Evolutionary conservation across 2,329 filamentous ascomycete genomes (phyloP), one percentile per base, ranked within the genome.

Genomic region (Diaporthe citri): DNA sequence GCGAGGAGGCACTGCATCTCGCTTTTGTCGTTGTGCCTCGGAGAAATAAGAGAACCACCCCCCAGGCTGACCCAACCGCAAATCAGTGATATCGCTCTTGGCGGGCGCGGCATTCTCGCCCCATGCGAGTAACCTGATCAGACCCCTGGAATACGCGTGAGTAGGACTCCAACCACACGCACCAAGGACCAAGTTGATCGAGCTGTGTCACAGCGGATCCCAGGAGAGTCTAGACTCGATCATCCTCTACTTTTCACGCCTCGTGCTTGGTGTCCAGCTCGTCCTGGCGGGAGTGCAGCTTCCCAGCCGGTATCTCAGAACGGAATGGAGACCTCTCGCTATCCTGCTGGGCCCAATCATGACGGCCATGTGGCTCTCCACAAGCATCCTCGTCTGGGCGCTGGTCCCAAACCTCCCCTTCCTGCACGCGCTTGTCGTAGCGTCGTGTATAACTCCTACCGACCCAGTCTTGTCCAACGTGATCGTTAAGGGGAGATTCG

Each of bases 401-500:
- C 84, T 98, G 76, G 91, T 96, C 2, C 94, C 94, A 0, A 85
- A 91, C 67, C 86, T 96, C 22, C 87, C 87, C 41, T 94, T 97
- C 77, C 87, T 98, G 2, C 93, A 97, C 78, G 94, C 96, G 0
- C 87, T 98, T 15, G 93, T 92, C 22, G 87, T 97, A 15, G 95
- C 92, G 1, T 94, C 95, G 0, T 97, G 95, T 80, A 92, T 98
- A n/a, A 97, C 96, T 3, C 96, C 95, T 0, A 98, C 96, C 0
- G 96, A 98, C 79, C 96, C 96, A 0, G 92, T 98, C 1, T 84
- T 98, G 51, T 96, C 94, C 22, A 96, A 97, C 77, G 94, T 94
- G 3, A 97, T 98, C 74, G 95, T 98, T 60, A 98, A 98, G 85
- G 95, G 95, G 43, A 96, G 94, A 79, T 98, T 97, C 81, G 96